Conservation (phyloP, 2,329 filamentous ascomycete genomes). For the Penicillium sp. region DNA sequence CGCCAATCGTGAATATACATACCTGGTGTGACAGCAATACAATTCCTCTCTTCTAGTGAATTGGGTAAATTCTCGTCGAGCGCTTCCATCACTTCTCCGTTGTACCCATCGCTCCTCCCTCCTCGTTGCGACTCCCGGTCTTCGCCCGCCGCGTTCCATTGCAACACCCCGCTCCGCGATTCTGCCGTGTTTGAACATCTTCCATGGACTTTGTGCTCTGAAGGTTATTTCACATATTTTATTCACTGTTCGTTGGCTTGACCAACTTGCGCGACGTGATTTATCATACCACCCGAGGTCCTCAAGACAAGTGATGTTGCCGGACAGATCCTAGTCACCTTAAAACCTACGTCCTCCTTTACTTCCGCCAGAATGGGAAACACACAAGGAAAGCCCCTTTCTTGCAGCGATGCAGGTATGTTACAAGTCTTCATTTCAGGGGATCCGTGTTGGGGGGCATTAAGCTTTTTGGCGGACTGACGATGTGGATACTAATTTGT, state of each 20-base stretch:
- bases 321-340: constrained; percentile 17
- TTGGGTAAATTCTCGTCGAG: background rate
- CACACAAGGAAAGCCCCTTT: constrained; percentile 88
- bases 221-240: constrained; percentile 2
- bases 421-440: constrained; percentile 19
- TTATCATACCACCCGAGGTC: background rate
- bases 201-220: constrained; percentile 17
- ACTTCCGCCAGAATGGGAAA: constrained; percentile 71
- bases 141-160: constrained; percentile 13
- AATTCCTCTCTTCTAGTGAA: background rate
- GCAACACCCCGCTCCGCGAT: constrained; percentile 18
- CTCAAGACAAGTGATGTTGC: constrained; percentile 24
- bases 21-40: background rate
- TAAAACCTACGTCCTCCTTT: constrained; percentile 18
- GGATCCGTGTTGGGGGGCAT: constrained; percentile 4
- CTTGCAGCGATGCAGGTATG: constrained; percentile 89
- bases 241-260: background rate
- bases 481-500: constrained; percentile 17
- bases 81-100: background rate
- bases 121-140: background rate
- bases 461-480: background rate
- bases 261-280: background rate
- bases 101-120: background rate
- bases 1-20: constrained; percentile 10
- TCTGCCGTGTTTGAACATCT: constrained; percentile 13